These are phyloP conservation scores for Senna siamea DNA, from an alignment of 306 rosid species.

Conservation along the genomic window DNA sequence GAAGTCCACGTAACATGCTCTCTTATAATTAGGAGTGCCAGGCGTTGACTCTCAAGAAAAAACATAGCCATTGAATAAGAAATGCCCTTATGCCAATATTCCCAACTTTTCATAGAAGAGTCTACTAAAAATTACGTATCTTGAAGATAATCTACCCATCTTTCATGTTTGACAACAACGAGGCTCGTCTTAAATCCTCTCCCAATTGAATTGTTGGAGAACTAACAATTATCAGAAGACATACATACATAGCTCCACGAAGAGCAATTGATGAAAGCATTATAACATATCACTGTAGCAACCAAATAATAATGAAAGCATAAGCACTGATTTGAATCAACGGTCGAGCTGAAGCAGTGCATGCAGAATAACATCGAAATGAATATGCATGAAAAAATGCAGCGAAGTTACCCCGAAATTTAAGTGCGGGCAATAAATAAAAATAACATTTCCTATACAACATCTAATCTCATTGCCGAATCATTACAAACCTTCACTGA, in stretches of 20 bases:
- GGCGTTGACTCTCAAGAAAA: too few species aligned
- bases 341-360: background rate
- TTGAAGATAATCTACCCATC: background rate
- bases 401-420: conserved; percentile 16
- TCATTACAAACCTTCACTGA: conserved; percentile 37
- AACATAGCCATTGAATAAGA: too few species aligned
- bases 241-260: background rate
- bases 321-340: background rate
- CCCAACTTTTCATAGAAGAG: too few species aligned
- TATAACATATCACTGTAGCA: background rate
- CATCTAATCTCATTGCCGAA: conserved; percentile 14
- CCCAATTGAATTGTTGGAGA: too few species aligned
- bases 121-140: too few species aligned
- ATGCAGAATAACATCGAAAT: conserved; percentile 6
- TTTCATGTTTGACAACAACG: background rate
- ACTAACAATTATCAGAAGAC: background rate
- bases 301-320: too few species aligned
- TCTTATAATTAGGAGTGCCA: too few species aligned
- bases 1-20: too few species aligned
- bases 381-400: background rate
- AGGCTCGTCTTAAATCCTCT: background rate
- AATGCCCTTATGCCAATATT: too few species aligned
- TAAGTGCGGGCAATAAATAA: conserved; percentile 1
- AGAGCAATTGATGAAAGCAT: background rate
- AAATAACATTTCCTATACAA: conserved; percentile 33